Base-by-base conservation (phyloP, 2,329 filamentous ascomycete species). In the Elsinoe arachidis region DNA sequence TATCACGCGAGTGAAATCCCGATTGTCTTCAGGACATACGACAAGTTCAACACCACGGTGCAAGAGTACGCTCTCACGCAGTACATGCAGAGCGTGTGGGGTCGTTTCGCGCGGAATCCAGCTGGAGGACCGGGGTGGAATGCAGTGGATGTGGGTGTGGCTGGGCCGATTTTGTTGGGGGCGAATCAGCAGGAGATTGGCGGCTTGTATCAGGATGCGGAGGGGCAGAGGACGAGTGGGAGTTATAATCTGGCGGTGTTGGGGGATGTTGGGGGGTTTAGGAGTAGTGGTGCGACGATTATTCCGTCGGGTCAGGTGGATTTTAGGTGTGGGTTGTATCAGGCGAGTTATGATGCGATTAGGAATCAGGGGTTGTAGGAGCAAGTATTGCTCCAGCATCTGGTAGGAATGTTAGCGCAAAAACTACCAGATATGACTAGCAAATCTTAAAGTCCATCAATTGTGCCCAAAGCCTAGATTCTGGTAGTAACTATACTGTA, bases 81-180 rank as follows among this genome's bases (percentile, higher is more conserved):
- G 17, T 60, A 61, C 21, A 69, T 73, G 64, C 64, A 67, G 54
- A 61, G 62, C 12, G 62, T 64, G 0, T 73, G 70, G 70, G 69
- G 69, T 1, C 55, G 61, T 2, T 73, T 73, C 56, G 70, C 69
- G 2, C 70, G 69, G 61, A 66, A 72, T 57, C 70, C 71, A 2
- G n/a, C 41, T 2, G 61, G 60, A 35, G 71, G 70, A 12, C 71
- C 70, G 1, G 71, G 71, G 0, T 73, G 71, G 71, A 68, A 67
- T 58, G 55, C 54, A 3, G 63, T 68, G 2, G 62, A 65, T 1
- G 64, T 62, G 23, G 67, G 66, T 19, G 55, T 41, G 7, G 57
- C 57, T 2, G 66, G 59, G 10, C 17, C 49, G 21, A 64, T 66
- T 12, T 59, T 65, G 5, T 58, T 63, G 15, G 65, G 62, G 11